These are phyloP conservation scores for Medicago lupulina DNA, from an alignment of 306 rosid genomes.

Conservation along the genomic window DNA sequence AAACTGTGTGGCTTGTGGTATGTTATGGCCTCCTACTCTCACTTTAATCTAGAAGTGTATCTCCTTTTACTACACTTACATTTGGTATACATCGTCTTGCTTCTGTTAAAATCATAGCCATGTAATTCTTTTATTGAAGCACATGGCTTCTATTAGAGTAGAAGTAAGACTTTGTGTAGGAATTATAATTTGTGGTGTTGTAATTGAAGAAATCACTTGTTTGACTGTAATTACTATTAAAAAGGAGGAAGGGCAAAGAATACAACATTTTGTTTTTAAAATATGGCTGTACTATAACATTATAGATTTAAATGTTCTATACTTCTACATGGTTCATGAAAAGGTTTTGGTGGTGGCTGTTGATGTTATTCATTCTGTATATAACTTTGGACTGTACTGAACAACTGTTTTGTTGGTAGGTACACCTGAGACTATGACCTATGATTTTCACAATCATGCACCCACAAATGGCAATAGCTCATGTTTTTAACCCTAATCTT, in stretches of 20 bases:
- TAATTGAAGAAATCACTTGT: conserved; percentile 3
- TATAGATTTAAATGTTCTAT: no score
- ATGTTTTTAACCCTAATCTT: not conserved
- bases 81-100: not conserved
- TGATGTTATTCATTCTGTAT: no score
- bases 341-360: no score
- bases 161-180: not conserved
- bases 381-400: no score
- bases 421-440: not conserved
- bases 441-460: not conserved
- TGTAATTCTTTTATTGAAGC: not conserved
- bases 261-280: no score
- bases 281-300: no score
- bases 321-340: no score
- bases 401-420: no score
- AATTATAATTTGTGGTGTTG: not conserved
- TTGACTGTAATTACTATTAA: not conserved
- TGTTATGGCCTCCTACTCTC: not conserved
- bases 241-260: no score
- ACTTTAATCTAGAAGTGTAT: not conserved
- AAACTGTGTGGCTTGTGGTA: not conserved
- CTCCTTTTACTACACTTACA: not conserved
- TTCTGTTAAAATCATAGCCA: not conserved
- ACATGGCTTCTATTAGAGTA: not conserved
- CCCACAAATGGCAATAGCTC: not conserved